A percentile compares a stretch with the other conserved stretches of the same genome.
Conservation (phyloP, 805 yeast genomes). For the Wickerhamomyces mucosus region DNA sequence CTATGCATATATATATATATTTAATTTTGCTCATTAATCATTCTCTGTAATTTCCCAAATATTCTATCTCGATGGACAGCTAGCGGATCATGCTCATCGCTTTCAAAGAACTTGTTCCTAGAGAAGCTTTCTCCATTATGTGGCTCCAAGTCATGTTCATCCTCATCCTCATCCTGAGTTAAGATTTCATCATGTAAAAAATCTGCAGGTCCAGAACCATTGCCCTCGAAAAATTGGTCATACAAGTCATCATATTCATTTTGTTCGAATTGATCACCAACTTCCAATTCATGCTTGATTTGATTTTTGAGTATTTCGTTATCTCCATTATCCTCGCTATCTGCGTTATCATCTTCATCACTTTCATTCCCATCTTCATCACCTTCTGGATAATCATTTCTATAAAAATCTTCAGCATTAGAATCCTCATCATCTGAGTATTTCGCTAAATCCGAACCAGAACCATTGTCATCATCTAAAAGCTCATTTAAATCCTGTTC, state of each 20-base stretch:
- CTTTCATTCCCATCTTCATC: conserved; percentile 49
- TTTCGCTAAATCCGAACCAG: conserved; percentile 27
- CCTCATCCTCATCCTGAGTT: conserved; percentile 20
- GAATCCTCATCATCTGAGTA: conserved; percentile 73
- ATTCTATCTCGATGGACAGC: conserved; percentile 58
- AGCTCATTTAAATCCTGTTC: conserved; percentile 31
- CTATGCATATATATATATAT: too few species aligned
- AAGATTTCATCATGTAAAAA: conserved; percentile 23
- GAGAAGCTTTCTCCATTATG: conserved; percentile 25
- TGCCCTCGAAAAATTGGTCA: conserved; percentile 77
- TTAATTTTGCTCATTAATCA: conserved; percentile 38
- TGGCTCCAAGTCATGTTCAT: conserved; percentile 22
- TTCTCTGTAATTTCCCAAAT: conserved; percentile 44
- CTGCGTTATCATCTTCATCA: conserved; percentile 12
- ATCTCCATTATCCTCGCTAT: conserved; percentile 6
- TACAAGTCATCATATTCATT: conserved; percentile 22
- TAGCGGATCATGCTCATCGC: conserved; percentile 48
- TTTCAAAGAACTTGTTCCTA: conserved; percentile 46
- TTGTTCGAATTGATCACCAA: background rate
- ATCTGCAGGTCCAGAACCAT: conserved; percentile 32
- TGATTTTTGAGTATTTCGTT: background rate
- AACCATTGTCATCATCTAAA: conserved; percentile 20
- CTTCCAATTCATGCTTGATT: background rate
- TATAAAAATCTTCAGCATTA: conserved; percentile 85
- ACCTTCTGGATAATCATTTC: conserved; percentile 92